Percentiles rank a stretch among this genome's conserved stretches.
Evolutionary conservation across 1,139 yeast species (phyloP).

Genomic region (Suhomyces maxii): DNA sequence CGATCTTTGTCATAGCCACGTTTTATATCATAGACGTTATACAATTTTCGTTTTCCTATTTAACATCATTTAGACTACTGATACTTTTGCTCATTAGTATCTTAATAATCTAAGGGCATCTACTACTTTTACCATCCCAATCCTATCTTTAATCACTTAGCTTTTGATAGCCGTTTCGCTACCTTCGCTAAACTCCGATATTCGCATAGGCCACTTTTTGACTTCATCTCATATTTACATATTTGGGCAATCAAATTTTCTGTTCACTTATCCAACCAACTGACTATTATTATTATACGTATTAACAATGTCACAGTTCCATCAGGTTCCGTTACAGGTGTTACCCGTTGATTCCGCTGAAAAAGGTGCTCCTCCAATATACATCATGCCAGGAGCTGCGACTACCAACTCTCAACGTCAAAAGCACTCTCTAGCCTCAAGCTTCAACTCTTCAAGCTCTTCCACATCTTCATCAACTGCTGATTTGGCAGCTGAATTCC

Average conservation of each 20-base stretch:
- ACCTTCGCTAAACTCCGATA: background rate
- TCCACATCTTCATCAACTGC: conserved; percentile 18
- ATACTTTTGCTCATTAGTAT: too few relatives aligned
- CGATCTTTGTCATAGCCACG: background rate
- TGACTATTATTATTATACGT: too few relatives aligned
- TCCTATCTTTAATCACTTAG: too few relatives aligned
- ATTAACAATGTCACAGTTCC: conserved; percentile 8
- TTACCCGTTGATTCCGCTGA: conserved; percentile 13
- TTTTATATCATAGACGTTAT: too few relatives aligned
- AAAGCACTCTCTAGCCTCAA: conserved; percentile 15
- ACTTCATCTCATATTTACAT: too few relatives aligned
- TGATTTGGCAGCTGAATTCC: conserved; percentile 23
- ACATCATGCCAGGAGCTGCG: conserved; percentile 1
- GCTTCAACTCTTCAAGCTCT: conserved; percentile 24
- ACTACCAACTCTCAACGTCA: background rate
- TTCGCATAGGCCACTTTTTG: background rate
- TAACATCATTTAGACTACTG: too few relatives aligned
- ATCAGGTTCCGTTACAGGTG: conserved; percentile 15
- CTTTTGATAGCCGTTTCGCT: background rate
- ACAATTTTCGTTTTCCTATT: too few relatives aligned
- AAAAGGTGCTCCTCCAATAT: conserved; percentile 3
- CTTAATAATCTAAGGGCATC: too few relatives aligned
- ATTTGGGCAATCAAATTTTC: too few relatives aligned
- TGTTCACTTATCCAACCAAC: too few relatives aligned
- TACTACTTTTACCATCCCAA: too few relatives aligned